These are phyloP conservation scores for Calocybe gangraenosa DNA, from an alignment of 768 basidiomycete genomes.

Conservation along the genomic window DNA sequence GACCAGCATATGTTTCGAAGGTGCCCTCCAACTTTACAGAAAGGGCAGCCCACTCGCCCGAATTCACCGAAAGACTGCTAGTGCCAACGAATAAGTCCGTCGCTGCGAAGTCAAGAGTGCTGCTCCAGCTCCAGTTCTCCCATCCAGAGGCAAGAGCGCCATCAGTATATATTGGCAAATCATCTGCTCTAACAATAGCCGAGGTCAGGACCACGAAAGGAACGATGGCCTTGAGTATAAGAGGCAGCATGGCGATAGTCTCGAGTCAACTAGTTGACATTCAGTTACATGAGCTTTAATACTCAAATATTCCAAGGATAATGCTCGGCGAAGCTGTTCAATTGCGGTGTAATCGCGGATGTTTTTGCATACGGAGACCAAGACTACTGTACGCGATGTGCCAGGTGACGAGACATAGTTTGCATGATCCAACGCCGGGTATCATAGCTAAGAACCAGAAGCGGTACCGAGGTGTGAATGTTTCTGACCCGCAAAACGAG, in stretches of 20 bases:
- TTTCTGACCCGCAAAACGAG: too few relatives aligned
- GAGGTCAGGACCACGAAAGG: constrained; percentile 19
- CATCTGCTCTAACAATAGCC: constrained; percentile 22
- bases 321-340: constrained; percentile 9
- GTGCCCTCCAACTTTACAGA: constrained; percentile 41
- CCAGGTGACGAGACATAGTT: too few relatives aligned
- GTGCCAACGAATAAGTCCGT: constrained; percentile 39
- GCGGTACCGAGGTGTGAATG: too few relatives aligned
- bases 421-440: too few relatives aligned
- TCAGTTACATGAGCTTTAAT: constrained; percentile 4
- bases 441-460: too few relatives aligned
- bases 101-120: constrained; percentile 36
- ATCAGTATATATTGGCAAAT: constrained; percentile 40
- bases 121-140: constrained; percentile 53
- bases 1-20: constrained; percentile 41
- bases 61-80: constrained; percentile 40
- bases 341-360: constrained; percentile 13
- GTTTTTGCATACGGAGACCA: too few relatives aligned
- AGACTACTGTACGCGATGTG: too few relatives aligned
- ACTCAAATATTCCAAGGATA: constrained; percentile 7
- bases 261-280: background rate
- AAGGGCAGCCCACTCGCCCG: constrained; percentile 38
- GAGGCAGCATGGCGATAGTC: constrained; percentile 1
- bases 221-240: constrained; percentile 7
- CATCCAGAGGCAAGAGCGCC: constrained; percentile 36